Evolutionary conservation across 306 rosid genomes (phyloP), one percentile per base, ranked within the genome.

Genomic region (Vicia faba): DNA sequence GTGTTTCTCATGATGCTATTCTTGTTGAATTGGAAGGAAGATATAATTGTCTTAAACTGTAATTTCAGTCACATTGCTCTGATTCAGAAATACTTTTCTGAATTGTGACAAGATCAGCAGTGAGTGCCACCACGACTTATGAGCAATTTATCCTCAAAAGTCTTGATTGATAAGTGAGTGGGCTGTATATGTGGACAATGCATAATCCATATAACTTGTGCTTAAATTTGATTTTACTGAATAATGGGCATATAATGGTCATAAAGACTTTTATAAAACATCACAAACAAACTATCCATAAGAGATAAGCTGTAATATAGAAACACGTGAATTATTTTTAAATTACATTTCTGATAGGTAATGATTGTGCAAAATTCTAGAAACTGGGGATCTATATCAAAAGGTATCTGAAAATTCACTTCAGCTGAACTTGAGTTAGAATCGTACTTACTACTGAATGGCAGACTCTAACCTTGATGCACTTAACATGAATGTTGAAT

Each of bases 391-490:
- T 16, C 18, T 7, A 64, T 54, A 40, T 54, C 20, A 57, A 19
- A 14, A 54, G 23, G 60, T n/a, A 20, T 12, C 5, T 41, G 71
- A 25, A 33, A 56, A 74, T 43, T 56, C 23, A 20, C 26, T 73
- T 65, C 40, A n/a, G 33, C 43, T 65, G 50, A 55, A 65, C 14
- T 40, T 19, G 31, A 51, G 66, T 9, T 64, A 64, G 19, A 63
- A 40, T 55, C 53, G 33, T 62, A 63, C 13, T 72, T 48, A 49
- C 4, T 33, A 46, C 25, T 71, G 54, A 61, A 49, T 14, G 29
- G 33, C 44, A 15, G 5, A 35, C 15, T 64, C 49, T 11, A 40
- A 63, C 18, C 10, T 7, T 9, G 53, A 36, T 19, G 31, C 31
- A 19, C 13, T 63, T 54, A 43, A 31, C 72, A 25, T 72, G 45